Conservation (phyloP, 2,329 filamentous ascomycete genomes). For the Rhinocladiella mackenziei region DNA sequence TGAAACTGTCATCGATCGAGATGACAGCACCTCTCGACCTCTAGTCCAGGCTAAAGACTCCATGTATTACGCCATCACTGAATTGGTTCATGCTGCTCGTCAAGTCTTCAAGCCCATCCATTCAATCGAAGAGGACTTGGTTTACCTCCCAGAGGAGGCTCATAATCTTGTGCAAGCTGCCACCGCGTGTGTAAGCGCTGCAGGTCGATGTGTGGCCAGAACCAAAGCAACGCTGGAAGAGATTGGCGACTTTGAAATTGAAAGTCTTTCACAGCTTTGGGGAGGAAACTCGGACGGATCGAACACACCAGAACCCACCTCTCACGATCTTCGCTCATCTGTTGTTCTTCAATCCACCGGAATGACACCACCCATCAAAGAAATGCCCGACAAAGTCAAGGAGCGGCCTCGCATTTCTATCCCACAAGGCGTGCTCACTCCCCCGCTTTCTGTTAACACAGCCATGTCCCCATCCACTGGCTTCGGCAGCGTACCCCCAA, state of each 20-base stretch:
- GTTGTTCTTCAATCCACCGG: slow-evolving; percentile 1
- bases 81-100: slow-evolving; percentile 74
- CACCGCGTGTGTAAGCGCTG: slow-evolving; percentile 81
- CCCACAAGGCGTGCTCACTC: slow-evolving; percentile 13
- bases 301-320: slow-evolving; percentile 49
- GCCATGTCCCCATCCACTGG: slow-evolving; percentile 14
- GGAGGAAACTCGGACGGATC: slow-evolving; percentile 19
- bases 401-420: slow-evolving; percentile 12
- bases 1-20: slow-evolving; percentile 76
- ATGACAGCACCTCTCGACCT: slow-evolving; percentile 61
- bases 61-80: slow-evolving; percentile 75
- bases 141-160: slow-evolving; percentile 77
- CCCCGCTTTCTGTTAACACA: slow-evolving; percentile 18
- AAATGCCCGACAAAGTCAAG: slow-evolving; percentile 1
- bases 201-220: slow-evolving; percentile 86
- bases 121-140: slow-evolving; percentile 66
- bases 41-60: slow-evolving; percentile 66
- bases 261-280: slow-evolving; percentile 15
- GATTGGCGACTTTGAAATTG: slow-evolving; percentile 77
- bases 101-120: slow-evolving; percentile 69
- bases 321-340: slow-evolving; percentile 8
- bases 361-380: neutral
- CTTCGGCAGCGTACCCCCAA: slow-evolving; percentile 15
- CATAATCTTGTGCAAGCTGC: slow-evolving; percentile 71
- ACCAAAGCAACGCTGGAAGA: slow-evolving; percentile 80